phyloP scores from a whole-genome alignment of 2,329 filamentous ascomycete species.

The Trichoderma endophyticum region DNA sequence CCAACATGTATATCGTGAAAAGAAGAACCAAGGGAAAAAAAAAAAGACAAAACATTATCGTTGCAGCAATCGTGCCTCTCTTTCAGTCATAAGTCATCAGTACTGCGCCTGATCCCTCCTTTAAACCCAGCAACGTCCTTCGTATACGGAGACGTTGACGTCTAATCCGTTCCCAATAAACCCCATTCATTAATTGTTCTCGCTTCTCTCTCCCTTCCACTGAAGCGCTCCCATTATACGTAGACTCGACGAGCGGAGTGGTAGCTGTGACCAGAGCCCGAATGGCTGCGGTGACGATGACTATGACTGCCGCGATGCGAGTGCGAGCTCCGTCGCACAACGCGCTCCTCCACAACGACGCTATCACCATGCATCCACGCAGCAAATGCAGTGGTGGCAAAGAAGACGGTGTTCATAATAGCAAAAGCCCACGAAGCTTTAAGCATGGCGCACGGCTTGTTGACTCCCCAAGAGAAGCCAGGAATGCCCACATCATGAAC shows the following conservation, averaged over 20 bases:
- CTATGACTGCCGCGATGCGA: constrained; percentile 40
- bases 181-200: not conserved
- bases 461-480: constrained; percentile 50
- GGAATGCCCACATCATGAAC: constrained; percentile 60
- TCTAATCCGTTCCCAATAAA: not conserved
- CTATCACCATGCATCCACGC: constrained; percentile 59
- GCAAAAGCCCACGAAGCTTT: constrained; percentile 86
- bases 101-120: not conserved
- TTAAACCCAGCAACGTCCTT: not conserved
- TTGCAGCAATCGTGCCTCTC: not conserved
- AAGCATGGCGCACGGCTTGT: constrained; percentile 86
- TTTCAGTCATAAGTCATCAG: constrained; percentile 14
- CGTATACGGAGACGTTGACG: not conserved
- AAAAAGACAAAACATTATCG: not conserved
- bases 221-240: constrained; percentile 30
- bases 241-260: constrained; percentile 53
- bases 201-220: not conserved
- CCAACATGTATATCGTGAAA: not conserved
- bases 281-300: constrained; percentile 40
- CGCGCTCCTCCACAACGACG: constrained; percentile 36
- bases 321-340: constrained; percentile 30
- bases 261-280: constrained; percentile 39
- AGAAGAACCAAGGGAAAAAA: not conserved
- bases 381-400: constrained; percentile 71
- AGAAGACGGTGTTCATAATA: constrained; percentile 83